Conservation (phyloP, 2,329 filamentous ascomycete genomes). For the Penicillium carneum region DNA sequence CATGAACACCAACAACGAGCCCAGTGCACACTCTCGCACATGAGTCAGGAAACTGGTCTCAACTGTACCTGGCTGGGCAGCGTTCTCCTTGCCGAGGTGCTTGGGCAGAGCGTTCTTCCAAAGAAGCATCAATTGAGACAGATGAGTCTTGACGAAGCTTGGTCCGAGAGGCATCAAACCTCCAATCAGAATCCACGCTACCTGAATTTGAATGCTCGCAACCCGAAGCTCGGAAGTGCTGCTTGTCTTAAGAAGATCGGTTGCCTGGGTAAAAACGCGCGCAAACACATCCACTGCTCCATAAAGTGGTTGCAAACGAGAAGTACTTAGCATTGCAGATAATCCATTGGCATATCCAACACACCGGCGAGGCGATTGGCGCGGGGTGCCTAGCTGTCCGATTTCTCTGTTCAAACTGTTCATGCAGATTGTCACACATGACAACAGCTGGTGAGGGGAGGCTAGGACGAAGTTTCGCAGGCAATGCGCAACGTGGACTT, state of each 20-base stretch:
- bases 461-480: slow-evolving; percentile 86
- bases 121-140: slow-evolving; percentile 87
- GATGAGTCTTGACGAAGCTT: slow-evolving; percentile 98
- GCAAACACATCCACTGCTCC: slow-evolving; percentile 96
- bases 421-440: slow-evolving; percentile 93
- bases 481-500: slow-evolving; percentile 85
- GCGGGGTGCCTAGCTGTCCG: slow-evolving; percentile 73
- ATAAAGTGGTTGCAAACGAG: slow-evolving; percentile 84
- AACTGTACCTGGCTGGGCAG: slow-evolving; percentile 78
- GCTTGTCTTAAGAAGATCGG: slow-evolving; percentile 88
- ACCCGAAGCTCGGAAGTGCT: slow-evolving; percentile 87
- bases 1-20: slow-evolving; percentile 88
- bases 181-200: slow-evolving; percentile 96
- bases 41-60: slow-evolving; percentile 94
- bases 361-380: slow-evolving; percentile 82
- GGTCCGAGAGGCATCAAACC: slow-evolving; percentile 95
- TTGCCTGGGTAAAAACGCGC: slow-evolving; percentile 87
- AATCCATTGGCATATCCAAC: slow-evolving; percentile 91
- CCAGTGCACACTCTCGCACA: slow-evolving; percentile 90
- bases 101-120: slow-evolving; percentile 98
- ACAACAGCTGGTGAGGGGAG: slow-evolving; percentile 88
- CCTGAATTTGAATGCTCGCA: slow-evolving; percentile 93
- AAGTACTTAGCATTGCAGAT: slow-evolving; percentile 88
- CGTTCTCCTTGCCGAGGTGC: slow-evolving; percentile 90
- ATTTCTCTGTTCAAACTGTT: slow-evolving; percentile 91